Evolutionary conservation across 2,329 filamentous ascomycete genomes (phyloP).

Genomic region (Thermomyces lanuginosus): DNA sequence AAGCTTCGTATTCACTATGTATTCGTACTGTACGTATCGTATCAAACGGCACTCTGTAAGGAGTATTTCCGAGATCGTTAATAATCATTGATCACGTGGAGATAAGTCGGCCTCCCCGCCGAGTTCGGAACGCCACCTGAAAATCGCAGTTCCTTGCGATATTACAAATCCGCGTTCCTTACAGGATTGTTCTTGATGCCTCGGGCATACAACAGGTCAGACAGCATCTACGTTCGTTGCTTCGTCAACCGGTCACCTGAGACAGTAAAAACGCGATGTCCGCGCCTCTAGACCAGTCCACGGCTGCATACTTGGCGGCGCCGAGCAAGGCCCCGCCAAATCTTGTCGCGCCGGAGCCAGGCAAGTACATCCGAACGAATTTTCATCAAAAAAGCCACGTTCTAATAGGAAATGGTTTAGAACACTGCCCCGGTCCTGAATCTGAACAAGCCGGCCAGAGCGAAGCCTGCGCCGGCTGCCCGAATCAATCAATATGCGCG

Average conservation of each 20-base stretch:
- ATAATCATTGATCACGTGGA: too few species aligned
- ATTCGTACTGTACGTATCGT: too few species aligned
- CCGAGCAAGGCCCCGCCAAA: conserved; percentile 63
- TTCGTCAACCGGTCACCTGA: neutral
- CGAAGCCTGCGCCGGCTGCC: conserved; percentile 85
- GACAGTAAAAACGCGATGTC: conserved; percentile 42
- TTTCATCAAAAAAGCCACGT: neutral
- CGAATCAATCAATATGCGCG: conserved; percentile 90
- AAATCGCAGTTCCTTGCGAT: too few species aligned
- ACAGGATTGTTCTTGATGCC: too few species aligned
- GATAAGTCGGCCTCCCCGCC: too few species aligned
- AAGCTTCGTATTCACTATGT: too few species aligned
- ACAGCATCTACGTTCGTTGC: too few species aligned
- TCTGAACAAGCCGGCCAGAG: conserved; percentile 41
- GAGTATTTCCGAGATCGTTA: too few species aligned
- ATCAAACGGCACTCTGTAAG: too few species aligned
- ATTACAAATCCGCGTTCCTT: too few species aligned
- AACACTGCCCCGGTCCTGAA: conserved; percentile 76
- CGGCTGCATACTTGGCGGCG: conserved; percentile 56
- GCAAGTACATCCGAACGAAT: conserved; percentile 19
- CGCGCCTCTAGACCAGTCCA: conserved; percentile 60
- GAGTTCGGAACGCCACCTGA: too few species aligned
- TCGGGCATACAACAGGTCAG: too few species aligned
- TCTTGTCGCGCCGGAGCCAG: conserved; percentile 82
- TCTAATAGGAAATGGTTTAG: conserved; percentile 21